A percentile compares a stretch with the other conserved stretches of the same genome.
These are phyloP conservation scores for Ocimum tenuiflorum DNA, from an alignment of 257 asterid genomes.

Conservation along the genomic window DNA sequence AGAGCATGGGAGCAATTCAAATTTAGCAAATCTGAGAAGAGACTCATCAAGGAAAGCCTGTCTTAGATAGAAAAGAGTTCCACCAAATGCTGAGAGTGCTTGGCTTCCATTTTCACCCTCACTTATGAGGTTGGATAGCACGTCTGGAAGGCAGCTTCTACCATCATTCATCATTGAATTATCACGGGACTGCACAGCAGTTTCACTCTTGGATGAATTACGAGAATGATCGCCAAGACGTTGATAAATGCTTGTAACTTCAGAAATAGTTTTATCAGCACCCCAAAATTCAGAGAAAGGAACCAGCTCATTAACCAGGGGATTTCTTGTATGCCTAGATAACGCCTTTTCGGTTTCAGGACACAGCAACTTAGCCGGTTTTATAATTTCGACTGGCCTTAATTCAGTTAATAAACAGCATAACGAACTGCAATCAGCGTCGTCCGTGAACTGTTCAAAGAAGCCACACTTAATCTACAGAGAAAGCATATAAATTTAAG, in stretches of 20 bases:
- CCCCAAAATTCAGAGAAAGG: constrained; percentile 94
- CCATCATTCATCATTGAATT: constrained; percentile 31
- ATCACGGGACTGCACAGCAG: constrained; percentile 20
- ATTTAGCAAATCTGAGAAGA: constrained; percentile 77
- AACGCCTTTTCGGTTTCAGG: constrained; percentile 76
- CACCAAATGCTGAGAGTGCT: constrained; percentile 97
- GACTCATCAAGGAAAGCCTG: constrained; percentile 85
- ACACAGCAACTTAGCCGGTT: constrained; percentile 85
- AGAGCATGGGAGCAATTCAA: constrained; percentile 82
- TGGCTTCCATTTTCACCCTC: constrained; percentile 69
- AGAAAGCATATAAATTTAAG: constrained; percentile 2
- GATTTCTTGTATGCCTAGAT: constrained; percentile 66
- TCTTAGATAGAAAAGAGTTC: constrained; percentile 72
- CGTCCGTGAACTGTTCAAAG: constrained; percentile 74
- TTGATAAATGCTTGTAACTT: constrained; percentile 48
- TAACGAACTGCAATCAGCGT: constrained; percentile 82
- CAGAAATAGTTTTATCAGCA: constrained; percentile 69
- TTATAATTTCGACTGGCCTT: constrained; percentile 87
- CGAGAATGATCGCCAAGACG: constrained; percentile 32
- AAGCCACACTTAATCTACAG: constrained; percentile 19
- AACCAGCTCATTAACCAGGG: constrained; percentile 72
- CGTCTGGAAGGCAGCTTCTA: constrained; percentile 46
- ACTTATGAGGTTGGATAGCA: constrained; percentile 54
- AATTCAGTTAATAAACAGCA: constrained; percentile 81
- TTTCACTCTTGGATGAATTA: constrained; percentile 29